Base-by-base conservation (phyloP, 192 early-diverging fungal species). In the Backusella parvicylindrica region DNA sequence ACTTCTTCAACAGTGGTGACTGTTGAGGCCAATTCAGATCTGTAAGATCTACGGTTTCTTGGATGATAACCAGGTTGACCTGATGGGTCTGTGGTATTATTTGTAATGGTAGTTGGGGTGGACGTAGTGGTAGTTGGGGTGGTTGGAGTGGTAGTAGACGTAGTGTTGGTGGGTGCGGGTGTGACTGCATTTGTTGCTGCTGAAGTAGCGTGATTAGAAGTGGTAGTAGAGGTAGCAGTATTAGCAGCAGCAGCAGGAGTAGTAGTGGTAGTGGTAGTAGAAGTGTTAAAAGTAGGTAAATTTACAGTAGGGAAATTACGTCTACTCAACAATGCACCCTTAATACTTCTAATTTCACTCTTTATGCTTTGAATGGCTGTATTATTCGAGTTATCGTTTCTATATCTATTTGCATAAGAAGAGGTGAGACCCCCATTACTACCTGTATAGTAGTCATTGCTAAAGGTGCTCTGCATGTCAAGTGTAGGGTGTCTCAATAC, bases 321-420 rank as follows among this genome's bases (percentile, higher is more conserved):
- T 77, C 86, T 81, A 40, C 81, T 87, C 6, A 87, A 70, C n/a
- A 87, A 68, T 65, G 83, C 56, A 0, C 86, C 86, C 49, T 87
- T 87, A 67, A 87, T 73, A 1, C 77, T 80, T 36, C 84, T 69
- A 43, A 87, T 84, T 56, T 87, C 86, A 13, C 80, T 83, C 78
- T 87, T 87, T 66, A 87, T 64, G 36, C 75, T 74, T 11, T 81
- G 74, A 36, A 83, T 75, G 2, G 80, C 68, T 5, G 68, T 11
- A 53, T 76, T 49, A 31, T 76, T 35, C 16, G 31, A n/a, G 16
- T n/a, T 37, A 30, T 23, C 23, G 32, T 70, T 28, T 4, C 40
- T 35, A 28, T 70, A 47, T 28, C 33, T 70, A 30, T 41, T 47
- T 41, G 37, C 40, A 70, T 70, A 43, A 7, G 23, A 21, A 30